phyloP scores from a whole-genome alignment of 495 filamentous ascomycete species.

The Cercophora newfieldiana region DNA sequence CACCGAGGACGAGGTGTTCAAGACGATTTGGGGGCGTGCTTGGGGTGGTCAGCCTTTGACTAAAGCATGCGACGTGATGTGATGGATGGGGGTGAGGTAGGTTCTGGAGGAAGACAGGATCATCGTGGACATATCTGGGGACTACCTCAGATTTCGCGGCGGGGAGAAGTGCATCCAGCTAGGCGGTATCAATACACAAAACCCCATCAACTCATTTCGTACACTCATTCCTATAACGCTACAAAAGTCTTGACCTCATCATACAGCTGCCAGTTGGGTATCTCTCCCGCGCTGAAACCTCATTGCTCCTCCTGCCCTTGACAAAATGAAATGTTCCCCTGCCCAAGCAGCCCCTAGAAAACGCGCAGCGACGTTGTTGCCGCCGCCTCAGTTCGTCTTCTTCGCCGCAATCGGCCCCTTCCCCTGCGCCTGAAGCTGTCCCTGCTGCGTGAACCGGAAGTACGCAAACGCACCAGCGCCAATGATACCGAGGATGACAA shows the following conservation, averaged over 20 bases:
- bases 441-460: slow-evolving; percentile 29
- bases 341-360: not conserved
- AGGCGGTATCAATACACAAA: too few relatives aligned
- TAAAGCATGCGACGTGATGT: too few relatives aligned
- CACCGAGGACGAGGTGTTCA: too few relatives aligned
- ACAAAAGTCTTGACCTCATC: not conserved
- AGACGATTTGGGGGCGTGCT: too few relatives aligned
- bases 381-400: slow-evolving; percentile 25
- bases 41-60: too few relatives aligned
- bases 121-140: too few relatives aligned
- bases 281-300: not conserved
- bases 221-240: not conserved
- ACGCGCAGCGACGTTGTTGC: too few relatives aligned
- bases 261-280: not conserved
- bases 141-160: too few relatives aligned
- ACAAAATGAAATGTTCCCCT: not conserved
- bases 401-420: slow-evolving; percentile 19
- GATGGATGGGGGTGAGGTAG: too few relatives aligned
- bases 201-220: not conserved
- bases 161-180: too few relatives aligned
- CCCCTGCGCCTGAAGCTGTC: slow-evolving; percentile 20
- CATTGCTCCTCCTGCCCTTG: not conserved
- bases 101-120: too few relatives aligned
- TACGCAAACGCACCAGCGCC: slow-evolving; percentile 30
- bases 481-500: slow-evolving; percentile 35